phyloP scores from a whole-genome alignment of 306 rosid species.

The Lithocarpus polystachyus region DNA sequence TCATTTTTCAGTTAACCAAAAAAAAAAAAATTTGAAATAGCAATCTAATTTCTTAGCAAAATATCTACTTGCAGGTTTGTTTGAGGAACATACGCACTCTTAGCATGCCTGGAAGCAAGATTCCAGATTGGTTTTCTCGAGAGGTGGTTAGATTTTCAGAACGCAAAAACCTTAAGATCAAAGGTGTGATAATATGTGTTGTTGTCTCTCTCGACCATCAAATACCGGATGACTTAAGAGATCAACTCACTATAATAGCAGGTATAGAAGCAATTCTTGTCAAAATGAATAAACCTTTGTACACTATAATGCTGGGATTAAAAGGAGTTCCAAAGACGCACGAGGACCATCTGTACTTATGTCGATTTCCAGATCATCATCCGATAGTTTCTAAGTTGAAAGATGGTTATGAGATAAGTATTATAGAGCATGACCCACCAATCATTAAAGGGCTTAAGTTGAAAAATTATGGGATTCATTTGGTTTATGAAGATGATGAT shows the following conservation, averaged over 20 bases:
- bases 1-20: neutral
- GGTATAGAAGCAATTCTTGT: slow-evolving; percentile 44
- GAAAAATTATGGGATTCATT: slow-evolving; percentile 44
- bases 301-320: slow-evolving; percentile 19
- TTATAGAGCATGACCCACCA: slow-evolving; percentile 33
- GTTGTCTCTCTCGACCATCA: slow-evolving; percentile 46
- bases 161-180: slow-evolving; percentile 34
- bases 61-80: slow-evolving; percentile 39
- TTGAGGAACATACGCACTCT: slow-evolving; percentile 47
- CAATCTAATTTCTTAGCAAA: neutral
- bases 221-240: slow-evolving; percentile 12
- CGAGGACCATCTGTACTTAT: slow-evolving; percentile 49
- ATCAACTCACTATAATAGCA: slow-evolving; percentile 12
- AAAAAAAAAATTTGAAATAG: neutral
- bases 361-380: slow-evolving; percentile 30
- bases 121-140: slow-evolving; percentile 59
- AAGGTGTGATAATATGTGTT: slow-evolving; percentile 40
- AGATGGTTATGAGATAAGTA: slow-evolving; percentile 40
- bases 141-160: slow-evolving; percentile 37
- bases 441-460: slow-evolving; percentile 40
- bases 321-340: slow-evolving; percentile 45
- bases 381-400: slow-evolving; percentile 28
- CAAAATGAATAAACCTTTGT: slow-evolving; percentile 27
- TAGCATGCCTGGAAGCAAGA: slow-evolving; percentile 58
- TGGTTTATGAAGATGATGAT: slow-evolving; percentile 58